phyloP scores from a whole-genome alignment of 2,329 filamentous ascomycete genomes.

The Hirsutella rhossiliensis region DNA sequence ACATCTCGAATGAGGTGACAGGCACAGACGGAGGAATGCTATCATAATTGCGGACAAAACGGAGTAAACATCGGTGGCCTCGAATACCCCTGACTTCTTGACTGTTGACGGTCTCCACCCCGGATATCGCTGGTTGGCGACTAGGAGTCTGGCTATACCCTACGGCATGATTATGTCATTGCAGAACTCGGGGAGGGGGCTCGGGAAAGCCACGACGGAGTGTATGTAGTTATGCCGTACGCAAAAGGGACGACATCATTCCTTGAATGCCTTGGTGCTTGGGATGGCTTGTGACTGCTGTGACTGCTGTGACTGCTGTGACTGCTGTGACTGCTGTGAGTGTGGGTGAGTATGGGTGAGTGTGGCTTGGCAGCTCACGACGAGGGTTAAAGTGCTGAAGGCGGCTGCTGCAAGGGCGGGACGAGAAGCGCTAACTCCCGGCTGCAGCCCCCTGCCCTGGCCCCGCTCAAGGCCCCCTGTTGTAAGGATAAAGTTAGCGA shows the following conservation, averaged over 20 bases:
- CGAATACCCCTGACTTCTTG: constrained; percentile 7
- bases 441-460: too few species aligned
- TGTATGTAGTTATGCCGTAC: constrained; percentile 12
- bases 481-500: background rate
- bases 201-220: constrained; percentile 9
- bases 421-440: too few species aligned
- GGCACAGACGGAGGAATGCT: constrained; percentile 6
- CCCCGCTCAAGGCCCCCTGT: background rate
- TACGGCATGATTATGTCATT: constrained; percentile 10
- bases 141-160: constrained; percentile 7
- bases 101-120: constrained; percentile 5
- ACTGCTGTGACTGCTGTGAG: too few species aligned
- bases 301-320: too few species aligned
- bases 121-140: constrained; percentile 1
- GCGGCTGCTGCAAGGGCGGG: too few species aligned
- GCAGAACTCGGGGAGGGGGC: constrained; percentile 7
- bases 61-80: constrained; percentile 6
- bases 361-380: too few species aligned
- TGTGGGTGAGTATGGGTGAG: too few species aligned
- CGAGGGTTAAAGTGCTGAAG: too few species aligned
- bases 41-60: constrained; percentile 8
- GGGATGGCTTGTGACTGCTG: too few species aligned
- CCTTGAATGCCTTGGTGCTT: background rate
- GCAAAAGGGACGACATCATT: constrained; percentile 8
- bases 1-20: background rate